A percentile compares a stretch with the other conserved stretches of the same genome.
Conservation (phyloP, 805 yeast genomes). For the Ogataea pilisensis region DNA sequence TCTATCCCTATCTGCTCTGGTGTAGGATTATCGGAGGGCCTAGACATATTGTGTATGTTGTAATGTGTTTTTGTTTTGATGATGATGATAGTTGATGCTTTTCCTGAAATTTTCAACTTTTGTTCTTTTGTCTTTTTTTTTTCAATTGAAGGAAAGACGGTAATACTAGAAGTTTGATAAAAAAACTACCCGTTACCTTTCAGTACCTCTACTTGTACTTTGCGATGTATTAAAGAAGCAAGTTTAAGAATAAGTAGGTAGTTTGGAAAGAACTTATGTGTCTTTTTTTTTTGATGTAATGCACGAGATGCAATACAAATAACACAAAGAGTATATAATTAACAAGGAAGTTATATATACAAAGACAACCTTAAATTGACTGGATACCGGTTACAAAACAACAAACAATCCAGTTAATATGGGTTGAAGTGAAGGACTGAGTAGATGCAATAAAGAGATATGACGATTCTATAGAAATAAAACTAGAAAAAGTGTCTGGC, state of each 20-base stretch:
- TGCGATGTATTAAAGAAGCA: background rate
- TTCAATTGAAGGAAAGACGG: background rate
- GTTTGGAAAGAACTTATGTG: too few relatives aligned
- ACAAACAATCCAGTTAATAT: background rate
- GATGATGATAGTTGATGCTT: background rate
- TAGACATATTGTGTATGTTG: background rate
- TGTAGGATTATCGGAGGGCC: constrained; percentile 2
- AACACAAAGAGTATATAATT: too few relatives aligned
- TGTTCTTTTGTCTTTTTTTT: background rate
- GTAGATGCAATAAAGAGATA: background rate
- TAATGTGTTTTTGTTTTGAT: too few relatives aligned
- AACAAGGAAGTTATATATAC: too few relatives aligned
- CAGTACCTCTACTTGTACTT: too few relatives aligned
- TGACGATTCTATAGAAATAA: background rate
- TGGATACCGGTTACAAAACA: constrained; percentile 1
- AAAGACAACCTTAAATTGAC: constrained; percentile 1
- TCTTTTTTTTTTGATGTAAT: too few relatives aligned
- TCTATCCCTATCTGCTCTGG: constrained; percentile 45
- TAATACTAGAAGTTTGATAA: too few relatives aligned
- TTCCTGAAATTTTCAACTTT: background rate
- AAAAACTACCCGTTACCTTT: too few relatives aligned
- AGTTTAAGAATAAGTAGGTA: too few relatives aligned
- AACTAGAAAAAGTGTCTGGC: background rate
- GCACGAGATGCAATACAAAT: too few relatives aligned
- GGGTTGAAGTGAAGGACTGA: background rate